Percentiles rank a stretch among this genome's conserved stretches.
Conservation (phyloP, 2,329 filamentous ascomycete species). For the Colletotrichum tabaci region DNA sequence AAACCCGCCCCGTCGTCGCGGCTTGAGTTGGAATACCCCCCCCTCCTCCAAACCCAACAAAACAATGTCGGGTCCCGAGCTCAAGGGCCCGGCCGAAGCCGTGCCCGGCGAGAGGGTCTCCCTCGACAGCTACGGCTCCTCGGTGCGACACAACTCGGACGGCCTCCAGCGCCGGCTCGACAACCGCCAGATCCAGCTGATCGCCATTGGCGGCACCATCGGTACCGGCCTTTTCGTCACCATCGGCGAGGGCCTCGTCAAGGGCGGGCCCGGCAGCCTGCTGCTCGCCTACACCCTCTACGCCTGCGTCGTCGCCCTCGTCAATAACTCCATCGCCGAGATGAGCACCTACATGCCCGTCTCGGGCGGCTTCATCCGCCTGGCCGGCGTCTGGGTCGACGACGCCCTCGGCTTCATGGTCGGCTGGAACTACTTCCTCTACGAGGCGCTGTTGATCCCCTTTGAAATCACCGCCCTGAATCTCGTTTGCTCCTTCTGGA, state of each 20-base stretch:
- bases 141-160: conserved; percentile 41
- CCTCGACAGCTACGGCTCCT: conserved; percentile 41
- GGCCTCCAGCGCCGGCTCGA: conserved; percentile 55
- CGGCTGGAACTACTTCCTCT: conserved; percentile 75
- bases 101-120: conserved; percentile 25
- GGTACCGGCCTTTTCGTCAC: conserved; percentile 65
- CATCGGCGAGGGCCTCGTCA: conserved; percentile 55
- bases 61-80: conserved; percentile 30
- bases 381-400: conserved; percentile 62
- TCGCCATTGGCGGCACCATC: conserved; percentile 64
- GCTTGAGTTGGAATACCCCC: neutral
- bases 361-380: conserved; percentile 38
- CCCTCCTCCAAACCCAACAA: too few species aligned
- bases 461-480: conserved; percentile 47
- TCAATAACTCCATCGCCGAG: conserved; percentile 55
- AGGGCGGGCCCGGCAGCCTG: conserved; percentile 40
- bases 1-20: neutral
- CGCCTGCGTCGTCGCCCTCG: conserved; percentile 52
- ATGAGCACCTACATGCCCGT: conserved; percentile 53
- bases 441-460: conserved; percentile 55
- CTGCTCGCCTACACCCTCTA: conserved; percentile 40
- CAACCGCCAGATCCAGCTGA: conserved; percentile 59
- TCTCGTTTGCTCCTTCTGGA: conserved; percentile 47
- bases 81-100: conserved; percentile 32
- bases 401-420: conserved; percentile 69